Base-by-base conservation (phyloP, 768 basidiomycete genomes). In the Psilocybe cubensis region DNA sequence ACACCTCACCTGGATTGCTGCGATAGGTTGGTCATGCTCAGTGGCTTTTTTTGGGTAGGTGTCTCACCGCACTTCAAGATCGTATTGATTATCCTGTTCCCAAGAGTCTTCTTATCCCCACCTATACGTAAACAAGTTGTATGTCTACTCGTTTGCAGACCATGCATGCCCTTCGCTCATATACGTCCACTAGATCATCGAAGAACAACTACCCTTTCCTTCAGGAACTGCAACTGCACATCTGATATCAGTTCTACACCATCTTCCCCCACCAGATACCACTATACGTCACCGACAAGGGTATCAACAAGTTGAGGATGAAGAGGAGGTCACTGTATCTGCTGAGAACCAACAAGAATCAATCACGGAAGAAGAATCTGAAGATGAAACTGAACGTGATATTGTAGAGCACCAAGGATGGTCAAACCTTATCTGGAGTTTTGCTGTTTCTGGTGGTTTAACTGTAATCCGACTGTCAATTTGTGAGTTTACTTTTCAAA, bases 181-280 rank as follows among this genome's bases (percentile, higher is more conserved):
- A 51, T 47, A 28, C 29, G 45, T 38, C 20, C 35, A 20, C 12
- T 60, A 94, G 91, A 94, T 98, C 57, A 86, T 98, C 40, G 90
- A 96, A 68, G 96, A 98, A 72, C 87, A 96, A 70, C 85, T 98
- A 3, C 80, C 91, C 2, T 98, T 98, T 64, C 96, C 96, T 2
- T 94, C 92, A 1, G 96, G 96, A 27, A 96, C 96, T 14, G 96
- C 96, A 1, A 98, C 96, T 1, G 96, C 96, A 4, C 96, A 97
- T 62, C 79, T 98, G 10, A 94, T 98, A 45, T 89, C 94, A 2
- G 91, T 97, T 11, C 79, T 98, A 12, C 94, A 98, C 66, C 75
- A 84, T 57, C 72, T 89, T 31, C 90, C 90, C 1, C 85, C 85
- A 27, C 87, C 89, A 18, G 81, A 86, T 14, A 78, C 84, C 1